phyloP scores from a whole-genome alignment of 2,329 filamentous ascomycete species.

The Fusarium avenaceum region DNA sequence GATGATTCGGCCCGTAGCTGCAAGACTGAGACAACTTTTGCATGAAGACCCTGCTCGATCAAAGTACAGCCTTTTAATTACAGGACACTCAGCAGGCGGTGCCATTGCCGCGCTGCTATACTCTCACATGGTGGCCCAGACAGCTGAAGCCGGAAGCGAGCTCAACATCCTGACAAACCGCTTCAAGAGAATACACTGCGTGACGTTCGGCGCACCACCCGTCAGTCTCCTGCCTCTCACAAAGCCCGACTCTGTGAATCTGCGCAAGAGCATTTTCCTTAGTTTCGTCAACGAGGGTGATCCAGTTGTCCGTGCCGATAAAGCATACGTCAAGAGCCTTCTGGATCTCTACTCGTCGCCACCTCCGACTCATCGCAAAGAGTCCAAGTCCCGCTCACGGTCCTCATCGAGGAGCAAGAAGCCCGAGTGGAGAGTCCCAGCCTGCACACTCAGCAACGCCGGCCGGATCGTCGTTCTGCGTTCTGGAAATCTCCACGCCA shows the following conservation, averaged over 20 bases:
- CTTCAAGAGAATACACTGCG: constrained; percentile 85
- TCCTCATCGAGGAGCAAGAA: constrained; percentile 38
- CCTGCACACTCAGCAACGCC: constrained; percentile 76
- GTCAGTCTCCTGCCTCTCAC: constrained; percentile 77
- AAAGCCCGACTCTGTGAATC: constrained; percentile 64
- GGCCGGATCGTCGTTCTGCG: constrained; percentile 77
- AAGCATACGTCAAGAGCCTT: constrained; percentile 78
- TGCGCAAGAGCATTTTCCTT: constrained; percentile 79
- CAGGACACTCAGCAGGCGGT: constrained; percentile 88
- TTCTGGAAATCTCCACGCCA: constrained; percentile 58
- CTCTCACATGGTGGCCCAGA: constrained; percentile 80
- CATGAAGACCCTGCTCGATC: constrained; percentile 77
- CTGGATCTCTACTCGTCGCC: constrained; percentile 76
- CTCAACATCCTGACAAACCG: constrained; percentile 76
- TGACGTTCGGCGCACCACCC: constrained; percentile 88
- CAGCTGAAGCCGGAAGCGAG: constrained; percentile 70
- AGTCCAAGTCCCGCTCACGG: constrained; percentile 28
- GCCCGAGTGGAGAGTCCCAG: constrained; percentile 74
- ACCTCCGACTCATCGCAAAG: constrained; percentile 54
- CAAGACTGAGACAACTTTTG: constrained; percentile 76
- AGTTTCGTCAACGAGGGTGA: constrained; percentile 90
- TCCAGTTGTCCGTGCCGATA: constrained; percentile 82
- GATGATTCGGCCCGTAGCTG: constrained; percentile 81
- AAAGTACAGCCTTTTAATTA: constrained; percentile 80
- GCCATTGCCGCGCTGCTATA: constrained; percentile 86